A percentile compares a stretch with the other conserved stretches of the same genome.
Conservation (phyloP, 2,329 filamentous ascomycete species). For the Tolypocladium ovalisporum region DNA sequence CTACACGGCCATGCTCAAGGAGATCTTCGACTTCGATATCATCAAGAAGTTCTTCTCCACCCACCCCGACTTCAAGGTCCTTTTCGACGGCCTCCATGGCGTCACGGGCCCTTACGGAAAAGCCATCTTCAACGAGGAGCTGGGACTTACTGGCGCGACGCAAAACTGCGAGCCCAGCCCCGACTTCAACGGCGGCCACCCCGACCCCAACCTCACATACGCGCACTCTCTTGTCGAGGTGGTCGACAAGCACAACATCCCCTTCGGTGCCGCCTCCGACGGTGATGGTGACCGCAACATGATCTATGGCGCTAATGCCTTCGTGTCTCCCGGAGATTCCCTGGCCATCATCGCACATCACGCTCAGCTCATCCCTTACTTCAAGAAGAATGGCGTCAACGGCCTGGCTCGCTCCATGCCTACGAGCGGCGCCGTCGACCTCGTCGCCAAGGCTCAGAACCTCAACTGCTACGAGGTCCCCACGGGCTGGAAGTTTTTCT, state of each 20-base stretch:
- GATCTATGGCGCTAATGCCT: conserved; percentile 96
- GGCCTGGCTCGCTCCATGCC: conserved; percentile 96
- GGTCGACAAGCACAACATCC: conserved; percentile 83
- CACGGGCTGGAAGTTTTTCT: conserved; percentile 99
- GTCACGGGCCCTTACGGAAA: conserved; percentile 93
- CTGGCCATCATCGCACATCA: conserved; percentile 97
- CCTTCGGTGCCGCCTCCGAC: conserved; percentile 93
- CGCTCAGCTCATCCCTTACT: conserved; percentile 92
- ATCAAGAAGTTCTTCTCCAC: conserved; percentile 88
- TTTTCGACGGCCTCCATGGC: conserved; percentile 90
- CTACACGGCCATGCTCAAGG: conserved; percentile 91
- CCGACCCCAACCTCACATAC: conserved; percentile 95
- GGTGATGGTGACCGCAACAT: conserved; percentile 99
- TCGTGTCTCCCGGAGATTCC: conserved; percentile 94
- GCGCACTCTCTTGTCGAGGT: conserved; percentile 88
- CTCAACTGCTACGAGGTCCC: conserved; percentile 92
- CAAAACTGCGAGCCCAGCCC: conserved; percentile 90
- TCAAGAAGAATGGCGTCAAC: conserved; percentile 93
- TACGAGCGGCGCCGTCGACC: conserved; percentile 87
- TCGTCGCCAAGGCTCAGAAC: conserved; percentile 89
- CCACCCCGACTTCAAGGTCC: conserved; percentile 88
- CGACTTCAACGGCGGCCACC: conserved; percentile 95
- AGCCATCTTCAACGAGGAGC: conserved; percentile 89
- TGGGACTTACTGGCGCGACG: conserved; percentile 66
- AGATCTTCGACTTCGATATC: conserved; percentile 94